Evolutionary conservation across 2,329 filamentous ascomycete species (phyloP), one percentile per base, ranked within the genome.

Genomic region (Lithohypha guttulata): DNA sequence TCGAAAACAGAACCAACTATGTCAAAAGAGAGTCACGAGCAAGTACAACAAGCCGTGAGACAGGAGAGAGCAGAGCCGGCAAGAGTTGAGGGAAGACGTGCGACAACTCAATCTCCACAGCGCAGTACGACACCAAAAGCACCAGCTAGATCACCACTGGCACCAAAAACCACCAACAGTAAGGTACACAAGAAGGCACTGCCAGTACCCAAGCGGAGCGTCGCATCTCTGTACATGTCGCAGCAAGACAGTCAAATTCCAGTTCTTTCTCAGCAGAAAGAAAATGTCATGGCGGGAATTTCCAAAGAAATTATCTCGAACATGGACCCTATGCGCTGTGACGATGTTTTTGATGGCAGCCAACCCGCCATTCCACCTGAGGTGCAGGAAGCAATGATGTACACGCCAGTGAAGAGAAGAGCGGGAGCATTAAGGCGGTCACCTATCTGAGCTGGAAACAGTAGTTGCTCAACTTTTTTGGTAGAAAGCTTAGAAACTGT

Each of bases 381-480:
- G 17, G 41, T 49, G 30, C 49, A 52, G 42, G 49, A 52, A 41
- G 42, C 34, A 11, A 49, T 52, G 46, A 49, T 50, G 44, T 39
- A 46, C 13, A 51, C 47, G 34, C 49, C 49, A 20, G 46, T 52
- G 20, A 50, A 50, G 44, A 29, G 20, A 13, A 44, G 49, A 4
- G 39, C 47, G 3, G 49, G 49, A 13, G 49, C 49, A n/a, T 43
- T 52, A 38, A 45, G 49, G 29, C 41, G 49, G 34, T 50, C 48
- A 41, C 49, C 49, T 25, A 45, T 52, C n/a, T 46, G 38, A n/a
- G n/a, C n/a, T n/a, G n/a, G n/a, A n/a, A n/a, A n/a, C n/a, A n/a
- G n/a, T n/a, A n/a, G n/a, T n/a, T n/a, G n/a, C n/a, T n/a, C n/a
- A n/a, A n/a, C n/a, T n/a, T n/a, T n/a, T n/a, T n/a, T n/a, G n/a